A percentile compares a stretch with the other conserved stretches of the same genome.
Conservation (phyloP, 2,329 filamentous ascomycete species). For the Albifimbria verrucaria region DNA sequence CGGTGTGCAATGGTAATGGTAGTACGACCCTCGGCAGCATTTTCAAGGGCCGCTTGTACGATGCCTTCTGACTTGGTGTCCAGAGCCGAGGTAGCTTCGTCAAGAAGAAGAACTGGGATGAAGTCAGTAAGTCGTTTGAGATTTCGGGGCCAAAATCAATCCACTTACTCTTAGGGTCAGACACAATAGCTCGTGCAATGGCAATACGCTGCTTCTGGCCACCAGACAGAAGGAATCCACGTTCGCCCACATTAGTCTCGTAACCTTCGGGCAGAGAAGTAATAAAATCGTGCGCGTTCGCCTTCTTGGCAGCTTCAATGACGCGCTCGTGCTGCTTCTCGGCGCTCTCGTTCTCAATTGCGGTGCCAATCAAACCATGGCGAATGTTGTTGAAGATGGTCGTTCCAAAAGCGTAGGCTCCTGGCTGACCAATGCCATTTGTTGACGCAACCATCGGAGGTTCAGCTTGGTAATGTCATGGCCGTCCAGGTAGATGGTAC, state of each 20-base stretch:
- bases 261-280: constrained; percentile 79
- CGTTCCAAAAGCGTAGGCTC: constrained; percentile 88
- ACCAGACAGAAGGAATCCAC: constrained; percentile 87
- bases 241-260: constrained; percentile 91
- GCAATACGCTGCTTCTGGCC: constrained; percentile 97
- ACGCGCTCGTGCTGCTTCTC: constrained; percentile 70
- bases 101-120: constrained; percentile 69
- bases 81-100: constrained; percentile 90
- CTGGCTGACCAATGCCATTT: constrained; percentile 89
- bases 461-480: constrained; percentile 79
- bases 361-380: constrained; percentile 85
- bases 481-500: constrained; percentile 76
- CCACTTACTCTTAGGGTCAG: constrained; percentile 74
- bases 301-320: constrained; percentile 78
- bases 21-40: constrained; percentile 79
- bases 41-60: constrained; percentile 88
- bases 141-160: no score
- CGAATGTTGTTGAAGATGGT: constrained; percentile 87
- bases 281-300: constrained; percentile 94
- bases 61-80: constrained; percentile 94
- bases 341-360: constrained; percentile 62
- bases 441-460: constrained; percentile 84
- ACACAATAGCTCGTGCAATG: constrained; percentile 86
- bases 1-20: constrained; percentile 96
- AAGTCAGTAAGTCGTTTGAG: constrained; percentile 8